Percentiles rank a stretch among this genome's conserved stretches.
Evolutionary conservation across 176 grass and related monocot species (phyloP).

Genomic region (Areca catechu): DNA sequence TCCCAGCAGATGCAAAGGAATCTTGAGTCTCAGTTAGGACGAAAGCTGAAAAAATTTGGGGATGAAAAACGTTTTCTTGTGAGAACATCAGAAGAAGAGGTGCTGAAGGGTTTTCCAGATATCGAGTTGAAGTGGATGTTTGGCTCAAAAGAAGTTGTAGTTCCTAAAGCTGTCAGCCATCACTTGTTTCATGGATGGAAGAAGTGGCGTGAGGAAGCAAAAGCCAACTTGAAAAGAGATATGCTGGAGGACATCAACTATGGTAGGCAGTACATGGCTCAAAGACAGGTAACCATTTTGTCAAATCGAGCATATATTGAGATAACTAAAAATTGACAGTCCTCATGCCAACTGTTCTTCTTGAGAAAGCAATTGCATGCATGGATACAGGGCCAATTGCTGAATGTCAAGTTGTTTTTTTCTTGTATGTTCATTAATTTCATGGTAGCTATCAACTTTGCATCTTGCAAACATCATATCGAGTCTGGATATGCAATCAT

Average conservation of each 20-base stretch:
- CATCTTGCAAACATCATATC: too few species aligned
- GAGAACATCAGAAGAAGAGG: conserved; percentile 22
- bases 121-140: conserved; percentile 28
- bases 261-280: conserved; percentile 24
- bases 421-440: too few species aligned
- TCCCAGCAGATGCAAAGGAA: conserved; percentile 20
- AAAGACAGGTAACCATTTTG: conserved; percentile 13
- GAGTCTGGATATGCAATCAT: too few species aligned
- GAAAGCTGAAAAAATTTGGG: conserved; percentile 24
- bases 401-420: too few species aligned
- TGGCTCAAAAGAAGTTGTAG: conserved; percentile 24
- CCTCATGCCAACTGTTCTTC: too few species aligned
- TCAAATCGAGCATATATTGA: too few species aligned
- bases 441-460: too few species aligned
- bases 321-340: too few species aligned
- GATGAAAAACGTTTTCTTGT: conserved; percentile 23
- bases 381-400: too few species aligned
- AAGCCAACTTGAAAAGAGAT: conserved; percentile 27
- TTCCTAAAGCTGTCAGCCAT: conserved; percentile 17
- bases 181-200: conserved; percentile 27
- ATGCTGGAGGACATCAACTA: conserved; percentile 12
- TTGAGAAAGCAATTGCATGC: not conserved
- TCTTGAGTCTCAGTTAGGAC: conserved; percentile 16
- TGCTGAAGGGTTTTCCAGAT: conserved; percentile 30
- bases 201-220: conserved; percentile 29